A percentile compares a stretch with the other conserved stretches of the same genome.
phyloP scores from a whole-genome alignment of 2,329 filamentous ascomycete species.

The Penicillium thymicola region DNA sequence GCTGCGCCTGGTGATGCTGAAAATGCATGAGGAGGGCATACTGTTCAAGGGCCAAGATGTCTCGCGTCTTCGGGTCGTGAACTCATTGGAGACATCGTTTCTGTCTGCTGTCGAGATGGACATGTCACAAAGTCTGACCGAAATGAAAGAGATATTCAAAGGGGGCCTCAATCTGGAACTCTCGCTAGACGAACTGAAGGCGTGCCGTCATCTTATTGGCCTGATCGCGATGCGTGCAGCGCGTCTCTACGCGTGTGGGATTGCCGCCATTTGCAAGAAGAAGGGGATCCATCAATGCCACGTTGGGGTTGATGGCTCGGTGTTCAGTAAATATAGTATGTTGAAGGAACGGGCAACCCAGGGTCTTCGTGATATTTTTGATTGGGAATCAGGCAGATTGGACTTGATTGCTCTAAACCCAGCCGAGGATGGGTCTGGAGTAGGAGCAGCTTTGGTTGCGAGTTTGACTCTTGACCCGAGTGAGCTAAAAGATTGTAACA shows the following conservation, averaged over 20 bases:
- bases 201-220: conserved; percentile 83
- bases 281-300: conserved; percentile 79
- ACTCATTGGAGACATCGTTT: conserved; percentile 86
- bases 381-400: conserved; percentile 75
- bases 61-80: conserved; percentile 70
- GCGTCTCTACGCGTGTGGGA: conserved; percentile 85
- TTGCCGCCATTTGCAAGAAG: conserved; percentile 95
- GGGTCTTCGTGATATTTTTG: conserved; percentile 70
- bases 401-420: conserved; percentile 79
- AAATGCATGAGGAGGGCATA: conserved; percentile 71
- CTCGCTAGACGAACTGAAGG: conserved; percentile 73
- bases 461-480: conserved; percentile 44
- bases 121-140: conserved; percentile 82
- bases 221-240: conserved; percentile 90
- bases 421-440: conserved; percentile 87
- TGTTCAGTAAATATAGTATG: conserved; percentile 70
- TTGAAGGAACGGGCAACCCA: conserved; percentile 35
- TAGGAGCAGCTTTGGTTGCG: conserved; percentile 86
- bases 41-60: conserved; percentile 83
- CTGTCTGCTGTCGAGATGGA: conserved; percentile 88
- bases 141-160: conserved; percentile 75
- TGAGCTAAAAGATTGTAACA: not conserved
- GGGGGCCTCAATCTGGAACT: conserved; percentile 68
- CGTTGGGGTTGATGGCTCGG: conserved; percentile 90
- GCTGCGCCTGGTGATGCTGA: conserved; percentile 78